Evolutionary conservation across 768 basidiomycete species (phyloP), one percentile per base, ranked within the genome.

Genomic region (Suillus americanus): DNA sequence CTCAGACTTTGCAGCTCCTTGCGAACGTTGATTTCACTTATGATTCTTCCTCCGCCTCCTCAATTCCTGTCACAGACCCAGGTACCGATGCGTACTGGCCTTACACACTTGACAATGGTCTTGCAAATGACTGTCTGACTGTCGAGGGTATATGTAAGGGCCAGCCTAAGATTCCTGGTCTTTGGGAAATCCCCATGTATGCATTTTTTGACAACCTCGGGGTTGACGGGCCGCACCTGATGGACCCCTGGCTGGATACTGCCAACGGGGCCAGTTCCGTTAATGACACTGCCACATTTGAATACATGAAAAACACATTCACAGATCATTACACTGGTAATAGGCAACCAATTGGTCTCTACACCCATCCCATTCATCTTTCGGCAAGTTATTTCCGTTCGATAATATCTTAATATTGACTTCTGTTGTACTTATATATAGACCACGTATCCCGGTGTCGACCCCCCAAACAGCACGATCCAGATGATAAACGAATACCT

Each of bases 121-220:
- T 94, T 78, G 88, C 91, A 25, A 94, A 94, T 72, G 83, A 92
- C 71, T 94, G 92, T 68, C 73, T 91, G 63, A 73, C 76, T 9
- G 82, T 87, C 4, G 70, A 73, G 0, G 83, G 80, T 33, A 75
- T 83, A 3, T 92, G 92, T 76, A 82, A 86, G 69, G 91, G 92
- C 51, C 73, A 89, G 75, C 89, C 89, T 7, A 83, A 85, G 67
- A 77, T 92, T 2, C 89, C 90, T 25, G 91, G 92, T 5, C 83
- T 94, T 71, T 94, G 92, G 92, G 90, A 93, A 75, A 82, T 92
- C 61, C 92, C 92, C 1, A 92, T 93, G 91, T 91, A 91, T 73
- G 87, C 87, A 0, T 83, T 86, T 74, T 92, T 92, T 67, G 90
- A 91, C 72, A 64, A 82, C 12, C 73, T 77, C 13, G 89, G 89